phyloP scores from a whole-genome alignment of 2,329 filamentous ascomycete species.

The Aspergillus pseudonomiae region DNA sequence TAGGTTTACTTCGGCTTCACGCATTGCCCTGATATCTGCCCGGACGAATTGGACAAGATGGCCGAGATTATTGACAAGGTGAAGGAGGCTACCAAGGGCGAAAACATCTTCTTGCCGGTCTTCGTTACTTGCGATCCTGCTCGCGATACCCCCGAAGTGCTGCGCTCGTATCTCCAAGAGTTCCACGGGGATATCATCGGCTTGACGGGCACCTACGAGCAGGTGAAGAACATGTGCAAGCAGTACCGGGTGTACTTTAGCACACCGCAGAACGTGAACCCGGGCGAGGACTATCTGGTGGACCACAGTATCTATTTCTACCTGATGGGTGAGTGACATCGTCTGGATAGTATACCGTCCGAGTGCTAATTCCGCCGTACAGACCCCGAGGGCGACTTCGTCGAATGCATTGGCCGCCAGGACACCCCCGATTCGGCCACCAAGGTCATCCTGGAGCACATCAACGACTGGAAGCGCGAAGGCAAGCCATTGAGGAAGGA shows the following conservation, averaged over 20 bases:
- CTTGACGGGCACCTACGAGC: constrained; percentile 88
- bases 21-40: constrained; percentile 97
- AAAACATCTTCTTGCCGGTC: constrained; percentile 67
- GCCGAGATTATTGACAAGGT: constrained; percentile 84
- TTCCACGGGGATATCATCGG: constrained; percentile 88
- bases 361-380: constrained; percentile 13
- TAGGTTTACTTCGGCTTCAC: constrained; percentile 98
- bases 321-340: constrained; percentile 71
- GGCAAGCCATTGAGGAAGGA: constrained; percentile 55
- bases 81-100: constrained; percentile 40
- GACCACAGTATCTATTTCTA: constrained; percentile 99
- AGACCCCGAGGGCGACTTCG: constrained; percentile 97
- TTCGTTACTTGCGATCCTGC: constrained; percentile 97
- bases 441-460: constrained; percentile 80
- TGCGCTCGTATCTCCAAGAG: constrained; percentile 84
- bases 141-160: constrained; percentile 80
- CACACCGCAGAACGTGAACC: constrained; percentile 83
- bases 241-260: constrained; percentile 96
- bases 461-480: constrained; percentile 71
- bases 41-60: constrained; percentile 99
- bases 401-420: constrained; percentile 93
- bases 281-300: constrained; percentile 94
- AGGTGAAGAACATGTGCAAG: constrained; percentile 94
- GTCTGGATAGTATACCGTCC: not conserved
- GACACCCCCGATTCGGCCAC: constrained; percentile 87